Evolutionary conservation across 2,329 filamentous ascomycete species (phyloP), one percentile per base, ranked within the genome.

Genomic region (Calonectria pauciramosa): DNA sequence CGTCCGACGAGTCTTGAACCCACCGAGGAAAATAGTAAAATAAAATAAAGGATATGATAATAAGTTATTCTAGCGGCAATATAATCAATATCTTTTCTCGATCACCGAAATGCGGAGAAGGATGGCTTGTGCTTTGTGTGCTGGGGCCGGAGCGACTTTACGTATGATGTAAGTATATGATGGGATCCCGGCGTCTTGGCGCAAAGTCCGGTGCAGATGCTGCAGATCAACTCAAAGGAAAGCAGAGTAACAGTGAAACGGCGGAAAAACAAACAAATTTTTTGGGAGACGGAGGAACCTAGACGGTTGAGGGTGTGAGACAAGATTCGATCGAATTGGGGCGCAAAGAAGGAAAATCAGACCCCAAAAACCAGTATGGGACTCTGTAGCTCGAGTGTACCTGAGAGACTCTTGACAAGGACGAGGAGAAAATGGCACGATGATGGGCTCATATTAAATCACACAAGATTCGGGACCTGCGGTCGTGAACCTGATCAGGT

Each of bases 291-390:
- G 26, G 41, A 44, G 23, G n/a, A 60, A 6, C 14, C 47, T 23
- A 32, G 54, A 14, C 13, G 7, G 54, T 51, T 54, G 18, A 68
- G n/a, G 20, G n/a, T 34, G 20, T 60, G 65, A 49, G 66, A 52
- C 44, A 30, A 68, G 54, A 52, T 59, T 59, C 51, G 44, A 64
- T 32, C 26, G 28, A 52, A 52, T 26, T 23, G 36, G 41, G 23
- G n/a, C 4, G 38, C 2, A 60, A 60, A 64, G 38, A 68, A 52
- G 14, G 52, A 47, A 47, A 34, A 54, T 41, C 14, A 51, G 44
- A 68, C 44, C 54, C 70, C 70, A 72, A 72, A 72, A 56, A 56
- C 70, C 70, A 68, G 70, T 49, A 72, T 49, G 44, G 65, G 70
- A 68, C 65, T 38, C 36, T 66, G 69, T 47, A 26, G 14, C 34